Base-by-base conservation (phyloP, 495 filamentous ascomycete species). In the Hyaloscypha hepaticicola region DNA sequence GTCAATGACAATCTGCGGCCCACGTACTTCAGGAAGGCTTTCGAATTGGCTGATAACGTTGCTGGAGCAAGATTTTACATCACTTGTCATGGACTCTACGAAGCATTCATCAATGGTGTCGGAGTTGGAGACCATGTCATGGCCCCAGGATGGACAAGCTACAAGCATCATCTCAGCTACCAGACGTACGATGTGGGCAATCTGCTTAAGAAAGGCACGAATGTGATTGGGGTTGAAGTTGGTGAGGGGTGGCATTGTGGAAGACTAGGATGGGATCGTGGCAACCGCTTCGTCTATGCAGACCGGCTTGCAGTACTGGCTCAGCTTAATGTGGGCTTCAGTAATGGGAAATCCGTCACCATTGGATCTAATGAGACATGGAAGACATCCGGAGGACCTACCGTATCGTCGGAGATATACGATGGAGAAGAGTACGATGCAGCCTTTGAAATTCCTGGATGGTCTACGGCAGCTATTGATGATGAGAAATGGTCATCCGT, bases 191-290 rank as follows among this genome's bases (percentile, higher is more conserved):
- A 86, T 66, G 79, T 86, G 6, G 66, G 72, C 0, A 61, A 77
- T 0, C 64, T 83, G 3, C 28, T 70, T 5, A 55, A 45, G 2
- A 38, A 70, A 1, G 77, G 77, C 3, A 60, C 66, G 1, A 84
- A 84, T 68, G 74, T 69, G 0, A 74, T 86, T 57, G 79, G 77
- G 0, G 79, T 80, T 6, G 76, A 79, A 29, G 78, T 84, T 21
- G 81, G 75, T 0, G 84, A 86, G 55, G 84, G 83, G 0, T 86
- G 84, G 84, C 85, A 76, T 70, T 67, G 77, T 4, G 79, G 78
- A 14, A 74, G 80, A n/a, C 67, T 85, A 12, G 62, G 58, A 5
- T 70, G 38, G 31, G 33, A 31, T 48, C 53, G 56, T 11, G 61
- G 58, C 8, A 28, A 24, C 24, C 22, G 65, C 16, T 75, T 71